phyloP scores from a whole-genome alignment of 306 rosid genomes.

The Cicer yamashitae region DNA sequence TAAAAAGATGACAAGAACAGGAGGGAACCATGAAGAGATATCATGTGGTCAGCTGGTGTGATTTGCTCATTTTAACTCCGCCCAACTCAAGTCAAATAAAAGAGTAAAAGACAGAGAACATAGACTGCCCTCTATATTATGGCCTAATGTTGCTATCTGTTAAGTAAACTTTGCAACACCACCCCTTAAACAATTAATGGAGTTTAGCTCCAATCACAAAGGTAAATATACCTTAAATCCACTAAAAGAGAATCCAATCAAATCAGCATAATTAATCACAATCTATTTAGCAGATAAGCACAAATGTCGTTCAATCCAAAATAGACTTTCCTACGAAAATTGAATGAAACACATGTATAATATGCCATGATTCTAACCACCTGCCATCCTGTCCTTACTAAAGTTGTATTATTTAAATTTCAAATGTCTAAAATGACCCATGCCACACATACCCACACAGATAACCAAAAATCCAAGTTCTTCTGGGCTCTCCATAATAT shows the following conservation, averaged over 20 bases:
- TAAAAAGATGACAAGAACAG: neutral
- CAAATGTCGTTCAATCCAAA: constrained; percentile 4
- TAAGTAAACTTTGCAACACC: neutral
- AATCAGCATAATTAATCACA: constrained; percentile 2
- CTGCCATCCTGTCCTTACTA: constrained; percentile 1
- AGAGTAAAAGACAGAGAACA: neutral
- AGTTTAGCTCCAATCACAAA: neutral
- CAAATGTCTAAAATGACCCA: neutral
- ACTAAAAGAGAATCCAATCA: constrained; percentile 21
- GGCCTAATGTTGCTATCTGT: neutral
- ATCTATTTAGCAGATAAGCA: neutral
- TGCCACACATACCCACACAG: neutral
- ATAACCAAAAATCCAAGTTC: neutral
- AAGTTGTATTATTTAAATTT: constrained; percentile 18
- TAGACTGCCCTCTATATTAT: neutral
- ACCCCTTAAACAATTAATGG: neutral
- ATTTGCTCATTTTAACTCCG: neutral
- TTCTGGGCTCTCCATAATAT: neutral
- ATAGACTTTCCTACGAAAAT: neutral
- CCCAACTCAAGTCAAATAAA: constrained; percentile 2
- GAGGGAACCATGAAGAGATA: neutral
- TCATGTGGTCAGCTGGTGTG: neutral
- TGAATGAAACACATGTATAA: neutral
- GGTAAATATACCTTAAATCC: neutral
- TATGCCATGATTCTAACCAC: neutral